Base-by-base conservation (phyloP, 73 alveolate species). In the Symbiodinium pilosum region DNA sequence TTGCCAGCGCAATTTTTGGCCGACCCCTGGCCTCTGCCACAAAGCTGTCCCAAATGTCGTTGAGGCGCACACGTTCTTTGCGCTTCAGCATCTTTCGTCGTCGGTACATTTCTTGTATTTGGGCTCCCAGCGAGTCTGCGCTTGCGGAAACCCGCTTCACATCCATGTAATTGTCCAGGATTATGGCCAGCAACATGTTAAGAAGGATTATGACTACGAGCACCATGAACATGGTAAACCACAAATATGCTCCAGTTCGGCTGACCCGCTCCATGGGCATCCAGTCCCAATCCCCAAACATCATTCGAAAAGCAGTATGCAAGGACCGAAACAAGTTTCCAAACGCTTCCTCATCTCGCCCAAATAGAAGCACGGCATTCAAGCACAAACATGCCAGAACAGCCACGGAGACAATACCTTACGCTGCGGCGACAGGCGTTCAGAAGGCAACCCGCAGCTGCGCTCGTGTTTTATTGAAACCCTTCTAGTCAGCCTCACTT, bases 211-310 rank as follows among this genome's bases (percentile, higher is more conserved):
- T 89, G 20, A 81, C 87, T 7, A 75, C 83, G n/a, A 89, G 95
- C 16, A 89, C 95, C 95, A 89, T 89, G 87, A 89, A 89, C 64
- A 89, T 89, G 47, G 95, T 89, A 41, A 89, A 89, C 95, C 95
- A 89, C 44, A 89, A 43, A 43, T 88, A 64, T 6, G 95, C 95
- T 32, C 95, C 95, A 64, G 87, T 24, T 64, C 95, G 41, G 7
- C 73, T 59, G 36, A 88, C 95, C 44, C 73, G 73, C 30, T 88
- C 87, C 95, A 89, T 89, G 43, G 87, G 95, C 47, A 42, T 84
- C 95, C 95, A 89, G 28, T 89, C 95, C 95, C 95, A 89, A 30
- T 89, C 95, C 36, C 95, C 95, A 32, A 89, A 89, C 43, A 89
- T 81, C 95, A 89, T 89, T 54, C 95, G 95, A 38, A 89, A 89